These are phyloP conservation scores for Lentinula boryana DNA, from an alignment of 768 basidiomycete species.

Conservation along the genomic window DNA sequence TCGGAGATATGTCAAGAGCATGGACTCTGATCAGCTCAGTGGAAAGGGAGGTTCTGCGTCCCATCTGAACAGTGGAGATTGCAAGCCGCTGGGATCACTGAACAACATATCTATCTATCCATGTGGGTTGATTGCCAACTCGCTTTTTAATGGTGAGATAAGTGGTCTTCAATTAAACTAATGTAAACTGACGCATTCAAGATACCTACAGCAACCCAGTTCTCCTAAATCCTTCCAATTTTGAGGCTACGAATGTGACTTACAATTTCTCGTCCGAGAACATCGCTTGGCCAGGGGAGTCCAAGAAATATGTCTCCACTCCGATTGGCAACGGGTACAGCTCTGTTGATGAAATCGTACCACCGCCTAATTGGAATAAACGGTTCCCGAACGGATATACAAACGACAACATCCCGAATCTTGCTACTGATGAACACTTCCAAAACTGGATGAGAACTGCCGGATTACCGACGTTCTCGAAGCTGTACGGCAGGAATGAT, in stretches of 20 bases:
- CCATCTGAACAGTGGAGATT: slow-evolving; percentile 65
- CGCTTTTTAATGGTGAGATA: slow-evolving; percentile 82
- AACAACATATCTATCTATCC: slow-evolving; percentile 72
- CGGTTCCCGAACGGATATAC: slow-evolving; percentile 82
- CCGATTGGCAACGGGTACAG: slow-evolving; percentile 46
- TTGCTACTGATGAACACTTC: slow-evolving; percentile 82
- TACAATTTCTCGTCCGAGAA: slow-evolving; percentile 74
- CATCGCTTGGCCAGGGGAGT: slow-evolving; percentile 96
- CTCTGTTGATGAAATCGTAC: slow-evolving; percentile 61
- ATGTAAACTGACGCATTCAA: slow-evolving; percentile 20
- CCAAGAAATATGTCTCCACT: slow-evolving; percentile 75
- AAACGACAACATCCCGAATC: slow-evolving; percentile 50
- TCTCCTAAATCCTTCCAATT: slow-evolving; percentile 43
- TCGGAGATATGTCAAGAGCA: slow-evolving; percentile 91
- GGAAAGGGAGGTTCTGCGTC: slow-evolving; percentile 51
- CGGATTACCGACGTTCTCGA: slow-evolving; percentile 93
- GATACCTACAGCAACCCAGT: slow-evolving; percentile 74
- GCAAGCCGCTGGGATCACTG: slow-evolving; percentile 75
- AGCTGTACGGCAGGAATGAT: slow-evolving; percentile 92
- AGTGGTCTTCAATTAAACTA: background rate
- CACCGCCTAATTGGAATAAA: slow-evolving; percentile 88
- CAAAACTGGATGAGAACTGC: slow-evolving; percentile 99
- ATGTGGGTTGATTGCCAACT: slow-evolving; percentile 97
- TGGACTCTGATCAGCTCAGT: slow-evolving; percentile 78
- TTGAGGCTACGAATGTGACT: slow-evolving; percentile 32